phyloP scores from a whole-genome alignment of 1,284 basidiomycete genomes.

The Cutaneotrichosporon daszewskae region DNA sequence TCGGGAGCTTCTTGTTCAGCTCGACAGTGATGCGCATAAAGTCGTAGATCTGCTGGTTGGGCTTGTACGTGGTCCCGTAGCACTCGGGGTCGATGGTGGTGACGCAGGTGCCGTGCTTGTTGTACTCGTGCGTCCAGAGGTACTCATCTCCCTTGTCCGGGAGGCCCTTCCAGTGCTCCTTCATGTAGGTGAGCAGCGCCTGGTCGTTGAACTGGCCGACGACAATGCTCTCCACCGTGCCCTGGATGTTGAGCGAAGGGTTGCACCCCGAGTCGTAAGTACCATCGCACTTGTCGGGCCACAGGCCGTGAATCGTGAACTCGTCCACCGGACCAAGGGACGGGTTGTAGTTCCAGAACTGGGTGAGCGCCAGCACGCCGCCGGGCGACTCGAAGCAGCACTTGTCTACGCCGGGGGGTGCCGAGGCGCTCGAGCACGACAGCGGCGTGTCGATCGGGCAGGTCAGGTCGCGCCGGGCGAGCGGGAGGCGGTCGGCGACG shows the following conservation, averaged over 20 bases:
- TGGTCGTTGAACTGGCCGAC: not conserved
- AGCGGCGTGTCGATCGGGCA: slow-evolving; percentile 1
- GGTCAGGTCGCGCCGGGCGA: not conserved
- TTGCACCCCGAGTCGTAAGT: slow-evolving; percentile 1
- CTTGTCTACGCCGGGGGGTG: not conserved
- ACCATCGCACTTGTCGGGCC: slow-evolving; percentile 3
- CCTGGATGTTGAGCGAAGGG: not conserved
- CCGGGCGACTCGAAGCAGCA: slow-evolving; percentile 6
- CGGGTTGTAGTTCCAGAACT: slow-evolving; percentile 4
- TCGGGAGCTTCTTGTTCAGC: slow-evolving; percentile 52
- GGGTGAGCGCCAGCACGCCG: slow-evolving; percentile 1
- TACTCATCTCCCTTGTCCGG: slow-evolving; percentile 2
- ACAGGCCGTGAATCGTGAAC: slow-evolving; percentile 5
- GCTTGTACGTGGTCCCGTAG: not conserved
- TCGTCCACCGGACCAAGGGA: not conserved
- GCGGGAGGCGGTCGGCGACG: not conserved
- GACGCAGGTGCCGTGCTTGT: slow-evolving; percentile 35
- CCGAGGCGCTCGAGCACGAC: not conserved
- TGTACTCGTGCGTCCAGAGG: slow-evolving; percentile 1
- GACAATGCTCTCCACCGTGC: not conserved
- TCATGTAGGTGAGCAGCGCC: not conserved
- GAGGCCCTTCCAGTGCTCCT: slow-evolving; percentile 1
- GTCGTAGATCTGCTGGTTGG: not conserved
- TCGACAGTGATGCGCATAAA: slow-evolving; percentile 35
- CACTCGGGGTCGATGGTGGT: slow-evolving; percentile 12